Percentiles rank a stretch among this genome's conserved stretches.
Evolutionary conservation across 2,329 filamentous ascomycete species (phyloP).

Genomic region (Ascochyta koolunga): DNA sequence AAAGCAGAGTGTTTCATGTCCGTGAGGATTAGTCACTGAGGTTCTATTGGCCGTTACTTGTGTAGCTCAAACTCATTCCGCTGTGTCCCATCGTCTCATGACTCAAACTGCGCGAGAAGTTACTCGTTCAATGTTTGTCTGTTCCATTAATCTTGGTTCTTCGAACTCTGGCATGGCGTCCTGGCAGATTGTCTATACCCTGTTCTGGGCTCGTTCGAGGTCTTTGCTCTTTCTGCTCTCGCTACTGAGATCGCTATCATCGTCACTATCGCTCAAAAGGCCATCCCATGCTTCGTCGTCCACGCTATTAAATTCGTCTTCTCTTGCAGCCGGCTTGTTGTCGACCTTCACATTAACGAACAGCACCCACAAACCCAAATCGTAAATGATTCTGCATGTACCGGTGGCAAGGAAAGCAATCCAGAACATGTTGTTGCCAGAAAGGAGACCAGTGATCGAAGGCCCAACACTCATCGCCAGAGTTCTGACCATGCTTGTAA

Average conservation of each 20-base stretch:
- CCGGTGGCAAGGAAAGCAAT: slow-evolving; percentile 47
- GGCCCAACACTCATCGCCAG: slow-evolving; percentile 60
- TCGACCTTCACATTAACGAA: slow-evolving; percentile 46
- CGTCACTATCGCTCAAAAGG: slow-evolving; percentile 38
- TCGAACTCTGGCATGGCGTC: neutral
- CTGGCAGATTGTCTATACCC: neutral
- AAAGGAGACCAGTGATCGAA: slow-evolving; percentile 45
- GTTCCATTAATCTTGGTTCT: no score
- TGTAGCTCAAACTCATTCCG: neutral
- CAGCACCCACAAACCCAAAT: slow-evolving; percentile 46
- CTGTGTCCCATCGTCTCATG: neutral
- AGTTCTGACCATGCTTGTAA: slow-evolving; percentile 66
- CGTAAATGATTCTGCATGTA: slow-evolving; percentile 44
- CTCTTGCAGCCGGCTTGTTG: slow-evolving; percentile 21
- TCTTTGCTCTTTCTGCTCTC: slow-evolving; percentile 34
- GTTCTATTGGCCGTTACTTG: neutral
- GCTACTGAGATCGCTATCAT: slow-evolving; percentile 30
- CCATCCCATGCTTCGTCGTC: slow-evolving; percentile 39
- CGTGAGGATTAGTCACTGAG: neutral
- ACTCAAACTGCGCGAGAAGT: neutral
- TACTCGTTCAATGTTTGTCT: neutral
- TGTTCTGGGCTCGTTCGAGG: slow-evolving; percentile 14
- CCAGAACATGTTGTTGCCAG: slow-evolving; percentile 44
- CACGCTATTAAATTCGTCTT: slow-evolving; percentile 29
- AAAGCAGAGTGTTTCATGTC: neutral